phyloP scores from a whole-genome alignment of 179 eudicot genomes.

The Beta corolliflora region DNA sequence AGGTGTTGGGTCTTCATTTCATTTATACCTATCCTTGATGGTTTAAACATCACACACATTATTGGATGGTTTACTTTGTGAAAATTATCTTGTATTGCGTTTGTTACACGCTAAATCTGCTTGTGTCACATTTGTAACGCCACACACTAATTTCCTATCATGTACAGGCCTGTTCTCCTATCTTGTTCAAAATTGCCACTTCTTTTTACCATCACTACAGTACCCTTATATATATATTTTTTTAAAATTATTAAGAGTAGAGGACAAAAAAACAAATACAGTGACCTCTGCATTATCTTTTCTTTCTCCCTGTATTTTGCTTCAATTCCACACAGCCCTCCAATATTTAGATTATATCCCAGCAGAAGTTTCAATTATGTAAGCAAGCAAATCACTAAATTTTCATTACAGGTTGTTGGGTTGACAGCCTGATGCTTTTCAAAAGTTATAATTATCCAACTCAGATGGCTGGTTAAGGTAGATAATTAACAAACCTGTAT shows the following conservation, averaged over 20 bases:
- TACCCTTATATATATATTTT: neutral
- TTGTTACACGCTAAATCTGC: neutral
- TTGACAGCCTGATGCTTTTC: neutral
- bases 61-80: neutral
- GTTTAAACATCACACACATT: neutral
- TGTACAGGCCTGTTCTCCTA: neutral
- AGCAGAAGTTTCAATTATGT: neutral
- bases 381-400: neutral
- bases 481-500: constrained; percentile 53
- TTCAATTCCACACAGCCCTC: neutral
- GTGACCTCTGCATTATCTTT: neutral
- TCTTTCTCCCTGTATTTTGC: neutral
- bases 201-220: neutral
- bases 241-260: no score
- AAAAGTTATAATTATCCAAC: neutral
- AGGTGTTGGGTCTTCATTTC: neutral
- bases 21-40: neutral
- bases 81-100: neutral
- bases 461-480: neutral
- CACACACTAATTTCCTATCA: neutral
- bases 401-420: neutral
- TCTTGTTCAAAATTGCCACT: neutral
- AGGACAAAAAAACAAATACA: neutral
- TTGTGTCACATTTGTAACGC: neutral
- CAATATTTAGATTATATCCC: neutral